Percentiles rank a stretch among this genome's conserved stretches.
phyloP scores from a whole-genome alignment of 495 filamentous ascomycete species.

The Tuber melanosporum region DNA sequence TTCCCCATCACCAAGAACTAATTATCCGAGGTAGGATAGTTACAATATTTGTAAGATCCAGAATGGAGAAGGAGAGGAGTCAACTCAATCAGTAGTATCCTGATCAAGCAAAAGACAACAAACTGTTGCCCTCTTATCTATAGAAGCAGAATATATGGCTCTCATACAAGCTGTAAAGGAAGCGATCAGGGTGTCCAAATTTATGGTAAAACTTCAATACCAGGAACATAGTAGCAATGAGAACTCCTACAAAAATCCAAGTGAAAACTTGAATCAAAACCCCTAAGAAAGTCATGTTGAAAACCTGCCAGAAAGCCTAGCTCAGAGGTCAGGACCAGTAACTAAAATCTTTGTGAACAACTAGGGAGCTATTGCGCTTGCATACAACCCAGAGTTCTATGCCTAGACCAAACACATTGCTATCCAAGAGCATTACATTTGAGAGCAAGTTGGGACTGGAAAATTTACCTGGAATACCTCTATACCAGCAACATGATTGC shows the following conservation, averaged over 20 bases:
- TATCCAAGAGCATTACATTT: neutral
- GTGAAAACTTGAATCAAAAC: too few species aligned
- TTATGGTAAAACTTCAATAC: neutral
- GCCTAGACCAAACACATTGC: neutral
- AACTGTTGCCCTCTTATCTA: neutral
- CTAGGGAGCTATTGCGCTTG: neutral
- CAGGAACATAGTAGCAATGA: accelerated
- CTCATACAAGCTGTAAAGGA: neutral
- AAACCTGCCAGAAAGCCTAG: too few species aligned
- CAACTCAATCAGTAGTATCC: neutral
- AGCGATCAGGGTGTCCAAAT: neutral
- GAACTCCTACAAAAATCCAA: too few species aligned
- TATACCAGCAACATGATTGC: neutral
- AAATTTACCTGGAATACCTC: neutral
- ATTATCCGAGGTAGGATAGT: too few species aligned
- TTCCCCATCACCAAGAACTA: too few species aligned
- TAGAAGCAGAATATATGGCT: neutral
- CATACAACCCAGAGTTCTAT: neutral
- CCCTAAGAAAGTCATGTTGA: too few species aligned
- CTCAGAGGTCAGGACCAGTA: too few species aligned
- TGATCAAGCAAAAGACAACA: neutral
- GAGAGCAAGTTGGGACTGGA: accelerated
- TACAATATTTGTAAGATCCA: too few species aligned
- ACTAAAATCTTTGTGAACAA: neutral
- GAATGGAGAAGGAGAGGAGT: too few species aligned